A percentile compares a stretch with the other conserved stretches of the same genome.
Evolutionary conservation across 2,329 filamentous ascomycete species (phyloP).

Genomic region (Pseudonectria foliicola): DNA sequence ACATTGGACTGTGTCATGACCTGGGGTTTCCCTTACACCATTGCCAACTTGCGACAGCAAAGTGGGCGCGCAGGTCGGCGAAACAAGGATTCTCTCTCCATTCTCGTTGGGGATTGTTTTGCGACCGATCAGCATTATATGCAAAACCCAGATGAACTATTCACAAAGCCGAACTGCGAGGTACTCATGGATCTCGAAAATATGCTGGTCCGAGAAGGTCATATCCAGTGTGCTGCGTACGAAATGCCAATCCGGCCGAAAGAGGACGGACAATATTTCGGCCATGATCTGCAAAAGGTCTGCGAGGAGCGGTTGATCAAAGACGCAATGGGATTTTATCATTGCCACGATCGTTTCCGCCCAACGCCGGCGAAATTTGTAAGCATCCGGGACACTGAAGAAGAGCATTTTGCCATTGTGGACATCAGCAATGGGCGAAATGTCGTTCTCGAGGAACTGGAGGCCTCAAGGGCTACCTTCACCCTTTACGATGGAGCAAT

Average conservation of each 20-base stretch:
- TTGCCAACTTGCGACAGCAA: conserved; percentile 90
- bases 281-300: conserved; percentile 61
- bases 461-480: conserved; percentile 89
- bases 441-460: conserved; percentile 86
- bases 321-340: conserved; percentile 76
- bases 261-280: conserved; percentile 74
- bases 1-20: conserved; percentile 89
- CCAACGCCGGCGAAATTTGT: conserved; percentile 78
- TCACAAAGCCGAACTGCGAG: conserved; percentile 83
- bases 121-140: conserved; percentile 95
- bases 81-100: conserved; percentile 87
- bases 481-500: conserved; percentile 96
- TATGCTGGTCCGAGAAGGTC: conserved; percentile 83
- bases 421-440: conserved; percentile 80
- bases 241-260: conserved; percentile 86
- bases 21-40: conserved; percentile 91
- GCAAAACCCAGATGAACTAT: conserved; percentile 89
- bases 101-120: conserved; percentile 83
- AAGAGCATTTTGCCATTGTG: conserved; percentile 90
- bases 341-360: conserved; percentile 82
- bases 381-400: conserved; percentile 78
- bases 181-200: conserved; percentile 90
- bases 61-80: conserved; percentile 85
- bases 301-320: conserved; percentile 65
- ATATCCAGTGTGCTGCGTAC: conserved; percentile 89